Conservation (phyloP, 208 protist genomes). For the Vickermania ingenoplastis region DNA sequence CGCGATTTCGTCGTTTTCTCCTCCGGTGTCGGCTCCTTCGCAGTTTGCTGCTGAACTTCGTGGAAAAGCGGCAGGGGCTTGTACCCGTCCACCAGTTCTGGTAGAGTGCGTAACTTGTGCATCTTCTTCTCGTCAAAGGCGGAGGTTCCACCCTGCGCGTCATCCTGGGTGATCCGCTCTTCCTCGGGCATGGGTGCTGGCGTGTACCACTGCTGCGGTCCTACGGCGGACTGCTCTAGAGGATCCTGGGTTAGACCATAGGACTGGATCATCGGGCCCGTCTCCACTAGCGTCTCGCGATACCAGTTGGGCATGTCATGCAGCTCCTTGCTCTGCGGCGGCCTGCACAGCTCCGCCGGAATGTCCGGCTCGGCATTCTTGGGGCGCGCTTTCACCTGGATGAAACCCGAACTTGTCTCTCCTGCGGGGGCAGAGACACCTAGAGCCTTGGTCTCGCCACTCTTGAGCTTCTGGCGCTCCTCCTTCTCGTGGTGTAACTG, state of each 20-base stretch:
- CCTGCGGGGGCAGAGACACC: neutral
- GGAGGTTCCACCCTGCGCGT: slow-evolving; percentile 45
- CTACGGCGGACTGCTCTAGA: slow-evolving; percentile 27
- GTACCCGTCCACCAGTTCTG: slow-evolving; percentile 73
- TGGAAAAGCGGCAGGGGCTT: slow-evolving; percentile 76
- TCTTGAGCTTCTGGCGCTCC: slow-evolving; percentile 4
- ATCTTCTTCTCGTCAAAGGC: slow-evolving; percentile 82
- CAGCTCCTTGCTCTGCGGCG: slow-evolving; percentile 44
- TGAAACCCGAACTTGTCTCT: slow-evolving; percentile 15
- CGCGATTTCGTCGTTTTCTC: slow-evolving; percentile 29
- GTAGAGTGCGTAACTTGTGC: slow-evolving; percentile 57
- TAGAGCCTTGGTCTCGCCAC: neutral
- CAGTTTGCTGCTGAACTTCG: slow-evolving; percentile 39
- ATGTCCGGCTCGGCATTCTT: slow-evolving; percentile 50
- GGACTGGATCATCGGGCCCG: slow-evolving; percentile 59
- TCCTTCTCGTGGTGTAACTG: slow-evolving; percentile 23
- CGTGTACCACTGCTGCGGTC: slow-evolving; percentile 47
- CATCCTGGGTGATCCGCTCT: slow-evolving; percentile 67
- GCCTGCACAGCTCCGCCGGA: slow-evolving; percentile 57
- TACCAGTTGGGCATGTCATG: slow-evolving; percentile 77
- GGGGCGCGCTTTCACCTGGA: slow-evolving; percentile 49
- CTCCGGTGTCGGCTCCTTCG: slow-evolving; percentile 14
- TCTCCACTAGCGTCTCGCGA: slow-evolving; percentile 62
- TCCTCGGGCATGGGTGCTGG: slow-evolving; percentile 42
- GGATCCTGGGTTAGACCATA: slow-evolving; percentile 79